Base-by-base conservation (phyloP, 306 rosid genomes). In the Acacia melanoxylon region DNA sequence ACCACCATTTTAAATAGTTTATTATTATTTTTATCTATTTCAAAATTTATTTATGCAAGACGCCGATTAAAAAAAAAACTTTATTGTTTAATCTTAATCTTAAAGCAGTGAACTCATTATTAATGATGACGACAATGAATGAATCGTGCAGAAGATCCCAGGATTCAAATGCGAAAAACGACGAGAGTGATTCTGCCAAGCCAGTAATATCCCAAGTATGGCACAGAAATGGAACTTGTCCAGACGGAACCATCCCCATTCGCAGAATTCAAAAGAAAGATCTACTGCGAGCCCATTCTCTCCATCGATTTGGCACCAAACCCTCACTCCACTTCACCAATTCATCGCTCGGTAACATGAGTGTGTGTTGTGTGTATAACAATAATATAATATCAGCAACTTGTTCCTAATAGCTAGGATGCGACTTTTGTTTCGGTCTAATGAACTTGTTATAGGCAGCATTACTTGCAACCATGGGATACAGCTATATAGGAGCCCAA, bases 171-270 rank as follows among this genome's bases (percentile, higher is more conserved):
- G 20, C 59, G 22, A 52, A 52, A 52, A 52, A 19, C 59, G 8
- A 52, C 2, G 24, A 19, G 59, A 19, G 10, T 52, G 3, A 1
- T 20, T 75, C 52, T 5, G 19, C 56, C 56, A 2, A 33, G 3
- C 4, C 68, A 7, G 44, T 20, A 9, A 20, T 78, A 3, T 75
- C 72, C 29, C 97, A 92, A 12, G 78, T 63, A 52, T 94, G 97
- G 97, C 97, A 85, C 2, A 90, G 35, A 75, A 88, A 86, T 69
- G 97, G 94, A 83, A 86, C 82, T 9, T 90, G 98, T 85, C 97
- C 97, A 9, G 10, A 87, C 13, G 97, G 94, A 86, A 89, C 92
- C 1, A 31, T 92, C 49, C 94, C 95, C 2, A 86, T 92, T 62
- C 85, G 95, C 19, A 90, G 94, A 85, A 80, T 91, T 71, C 40